A percentile compares a stretch with the other conserved stretches of the same genome.
Evolutionary conservation across 192 early-diverging fungal genomes (phyloP).

Genomic region (Entrophospora sp.): DNA sequence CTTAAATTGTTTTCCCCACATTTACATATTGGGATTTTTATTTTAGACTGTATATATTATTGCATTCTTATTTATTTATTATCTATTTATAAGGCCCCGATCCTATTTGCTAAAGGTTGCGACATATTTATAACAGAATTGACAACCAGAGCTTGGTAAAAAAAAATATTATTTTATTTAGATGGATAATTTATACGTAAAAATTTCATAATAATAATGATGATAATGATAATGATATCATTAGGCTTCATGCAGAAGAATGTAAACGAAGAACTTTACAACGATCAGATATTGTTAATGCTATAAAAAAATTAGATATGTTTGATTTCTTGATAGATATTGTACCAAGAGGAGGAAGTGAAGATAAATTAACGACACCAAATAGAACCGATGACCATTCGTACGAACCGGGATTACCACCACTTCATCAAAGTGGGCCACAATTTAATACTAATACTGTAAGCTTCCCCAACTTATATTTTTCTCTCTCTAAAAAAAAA

Average conservation of each 20-base stretch:
- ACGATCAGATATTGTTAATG: constrained; percentile 80
- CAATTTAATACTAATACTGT: constrained; percentile 11
- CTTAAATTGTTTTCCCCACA: not conserved
- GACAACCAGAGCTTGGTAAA: constrained; percentile 65
- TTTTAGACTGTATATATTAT: not conserved
- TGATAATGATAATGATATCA: not conserved
- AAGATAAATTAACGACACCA: constrained; percentile 2
- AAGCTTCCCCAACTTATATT: not conserved
- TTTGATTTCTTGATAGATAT: constrained; percentile 98
- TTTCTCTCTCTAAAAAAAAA: too few relatives aligned
- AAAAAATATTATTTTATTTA: not conserved
- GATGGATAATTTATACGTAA: not conserved
- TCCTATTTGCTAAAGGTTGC: constrained; percentile 93
- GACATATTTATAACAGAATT: constrained; percentile 96
- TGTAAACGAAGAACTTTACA: constrained; percentile 94
- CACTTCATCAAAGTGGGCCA: not conserved
- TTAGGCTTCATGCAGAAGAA: constrained; percentile 87
- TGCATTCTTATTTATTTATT: constrained; percentile 11
- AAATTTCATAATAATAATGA: not conserved
- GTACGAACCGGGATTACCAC: constrained; percentile 7
- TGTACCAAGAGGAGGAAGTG: constrained; percentile 78
- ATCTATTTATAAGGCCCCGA: constrained; percentile 57
- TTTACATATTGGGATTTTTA: not conserved
- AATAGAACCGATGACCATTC: constrained; percentile 4
- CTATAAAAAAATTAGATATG: constrained; percentile 83